phyloP scores from a whole-genome alignment of 371 early-diverging fungal species.

The Nosema muscidifuracis region DNA sequence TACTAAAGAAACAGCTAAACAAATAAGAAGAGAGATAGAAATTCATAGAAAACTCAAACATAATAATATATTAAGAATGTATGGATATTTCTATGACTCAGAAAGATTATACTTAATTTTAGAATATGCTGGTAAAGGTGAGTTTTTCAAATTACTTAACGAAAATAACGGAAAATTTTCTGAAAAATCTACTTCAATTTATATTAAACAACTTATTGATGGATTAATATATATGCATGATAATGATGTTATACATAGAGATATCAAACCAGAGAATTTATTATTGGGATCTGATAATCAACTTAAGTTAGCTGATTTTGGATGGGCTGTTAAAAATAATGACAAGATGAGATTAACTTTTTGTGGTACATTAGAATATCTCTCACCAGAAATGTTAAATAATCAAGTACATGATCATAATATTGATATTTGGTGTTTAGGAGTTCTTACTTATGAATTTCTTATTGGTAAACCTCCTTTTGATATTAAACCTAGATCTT shows the following conservation, averaged over 20 bases:
- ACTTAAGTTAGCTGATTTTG: slow-evolving; percentile 92
- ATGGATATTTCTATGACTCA: slow-evolving; percentile 89
- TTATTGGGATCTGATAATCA: slow-evolving; percentile 74
- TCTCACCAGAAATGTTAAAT: slow-evolving; percentile 76
- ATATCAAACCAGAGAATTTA: slow-evolving; percentile 88
- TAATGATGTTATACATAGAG: slow-evolving; percentile 87
- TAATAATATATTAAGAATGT: slow-evolving; percentile 80
- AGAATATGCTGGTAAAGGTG: slow-evolving; percentile 87
- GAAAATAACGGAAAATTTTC: slow-evolving; percentile 66
- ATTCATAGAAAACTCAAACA: slow-evolving; percentile 85
- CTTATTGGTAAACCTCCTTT: slow-evolving; percentile 87
- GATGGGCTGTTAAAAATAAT: slow-evolving; percentile 91
- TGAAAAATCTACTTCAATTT: slow-evolving; percentile 72
- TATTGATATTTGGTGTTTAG: slow-evolving; percentile 93
- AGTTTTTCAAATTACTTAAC: slow-evolving; percentile 74
- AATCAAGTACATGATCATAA: slow-evolving; percentile 72
- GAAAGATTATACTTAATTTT: slow-evolving; percentile 81
- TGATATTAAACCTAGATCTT: slow-evolving; percentile 67
- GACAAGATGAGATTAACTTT: slow-evolving; percentile 67
- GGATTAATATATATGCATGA: slow-evolving; percentile 81
- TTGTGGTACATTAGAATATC: slow-evolving; percentile 93
- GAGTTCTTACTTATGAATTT: slow-evolving; percentile 90
- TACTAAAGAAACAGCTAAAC: slow-evolving; percentile 70
- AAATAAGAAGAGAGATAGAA: slow-evolving; percentile 86
- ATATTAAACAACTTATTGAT: slow-evolving; percentile 74